These are phyloP conservation scores for Suillus ampliporus DNA, from an alignment of 768 basidiomycete species.

Conservation along the genomic window DNA sequence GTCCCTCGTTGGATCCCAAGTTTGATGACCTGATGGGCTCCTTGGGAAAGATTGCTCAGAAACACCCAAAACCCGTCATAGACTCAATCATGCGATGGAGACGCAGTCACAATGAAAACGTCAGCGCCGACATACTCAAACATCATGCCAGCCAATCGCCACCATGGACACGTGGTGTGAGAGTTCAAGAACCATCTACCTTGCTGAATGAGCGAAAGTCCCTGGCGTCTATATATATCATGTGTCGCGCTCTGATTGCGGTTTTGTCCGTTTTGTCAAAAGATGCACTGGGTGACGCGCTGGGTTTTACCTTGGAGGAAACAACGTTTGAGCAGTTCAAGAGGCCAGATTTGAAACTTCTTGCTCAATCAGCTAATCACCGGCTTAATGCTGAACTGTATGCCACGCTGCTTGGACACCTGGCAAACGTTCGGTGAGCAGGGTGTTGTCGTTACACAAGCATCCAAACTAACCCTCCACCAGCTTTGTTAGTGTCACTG, in stretches of 20 bases:
- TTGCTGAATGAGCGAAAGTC: slow-evolving; percentile 74
- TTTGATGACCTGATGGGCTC: slow-evolving; percentile 89
- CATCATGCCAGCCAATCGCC: slow-evolving; percentile 49
- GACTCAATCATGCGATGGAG: slow-evolving; percentile 91
- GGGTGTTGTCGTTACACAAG: neutral
- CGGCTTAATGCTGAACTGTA: slow-evolving; percentile 83
- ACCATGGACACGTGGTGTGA: slow-evolving; percentile 36
- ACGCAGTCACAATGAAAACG: slow-evolving; percentile 68
- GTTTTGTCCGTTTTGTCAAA: slow-evolving; percentile 75
- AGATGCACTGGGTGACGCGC: slow-evolving; percentile 76
- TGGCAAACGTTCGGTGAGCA: slow-evolving; percentile 75
- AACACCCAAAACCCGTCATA: slow-evolving; percentile 81
- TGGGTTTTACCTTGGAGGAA: slow-evolving; percentile 85
- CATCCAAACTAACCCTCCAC: neutral
- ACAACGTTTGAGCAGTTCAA: slow-evolving; percentile 87
- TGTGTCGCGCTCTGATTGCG: slow-evolving; percentile 85
- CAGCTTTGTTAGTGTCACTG: slow-evolving; percentile 92
- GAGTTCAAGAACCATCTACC: slow-evolving; percentile 51
- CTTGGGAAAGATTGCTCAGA: slow-evolving; percentile 84
- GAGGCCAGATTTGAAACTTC: slow-evolving; percentile 69
- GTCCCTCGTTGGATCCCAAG: slow-evolving; percentile 70
- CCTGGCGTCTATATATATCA: slow-evolving; percentile 87
- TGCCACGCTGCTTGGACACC: slow-evolving; percentile 81
- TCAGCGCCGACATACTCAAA: slow-evolving; percentile 50
- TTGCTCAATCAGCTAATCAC: slow-evolving; percentile 75